These are phyloP conservation scores for Arachnomyces sp. DNA, from an alignment of 2,329 filamentous ascomycete genomes.

Conservation along the genomic window DNA sequence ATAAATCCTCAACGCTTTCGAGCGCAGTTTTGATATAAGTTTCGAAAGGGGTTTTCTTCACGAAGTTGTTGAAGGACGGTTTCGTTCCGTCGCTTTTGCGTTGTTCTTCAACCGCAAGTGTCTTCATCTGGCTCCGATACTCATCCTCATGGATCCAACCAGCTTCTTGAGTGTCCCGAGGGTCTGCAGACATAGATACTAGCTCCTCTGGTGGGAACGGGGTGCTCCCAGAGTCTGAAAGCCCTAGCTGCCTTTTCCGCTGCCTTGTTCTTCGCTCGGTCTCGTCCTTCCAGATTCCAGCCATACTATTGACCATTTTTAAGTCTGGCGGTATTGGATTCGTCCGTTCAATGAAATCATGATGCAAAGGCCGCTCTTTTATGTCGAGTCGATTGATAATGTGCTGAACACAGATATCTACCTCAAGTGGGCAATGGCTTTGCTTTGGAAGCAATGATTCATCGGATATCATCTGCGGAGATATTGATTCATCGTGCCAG, in stretches of 20 bases:
- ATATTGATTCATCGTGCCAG: conserved; percentile 74
- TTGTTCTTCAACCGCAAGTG: conserved; percentile 59
- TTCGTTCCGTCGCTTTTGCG: conserved; percentile 37
- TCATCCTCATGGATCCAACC: conserved; percentile 92
- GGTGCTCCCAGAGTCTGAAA: conserved; percentile 57
- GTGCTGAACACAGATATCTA: conserved; percentile 81
- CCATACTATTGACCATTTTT: conserved; percentile 90
- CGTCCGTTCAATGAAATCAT: conserved; percentile 72
- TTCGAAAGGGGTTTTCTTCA: conserved; percentile 48
- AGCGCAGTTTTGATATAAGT: conserved; percentile 64
- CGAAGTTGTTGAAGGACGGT: conserved; percentile 58
- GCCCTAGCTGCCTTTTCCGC: conserved; percentile 63
- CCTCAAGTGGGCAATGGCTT: conserved; percentile 82
- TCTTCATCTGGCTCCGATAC: conserved; percentile 57
- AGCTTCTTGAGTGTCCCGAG: conserved; percentile 62
- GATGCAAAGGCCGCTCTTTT: conserved; percentile 69
- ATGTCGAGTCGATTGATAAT: conserved; percentile 77
- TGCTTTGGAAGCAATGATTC: conserved; percentile 61
- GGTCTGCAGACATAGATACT: conserved; percentile 81
- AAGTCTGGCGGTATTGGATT: conserved; percentile 58
- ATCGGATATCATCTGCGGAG: conserved; percentile 51
- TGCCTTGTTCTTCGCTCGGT: conserved; percentile 52
- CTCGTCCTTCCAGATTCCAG: conserved; percentile 86
- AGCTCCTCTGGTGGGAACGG: conserved; percentile 76
- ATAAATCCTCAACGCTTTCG: conserved; percentile 82